A percentile compares a stretch with the other conserved stretches of the same genome.
phyloP scores from a whole-genome alignment of 2,329 filamentous ascomycete genomes.

The Raffaelea albimanens region DNA sequence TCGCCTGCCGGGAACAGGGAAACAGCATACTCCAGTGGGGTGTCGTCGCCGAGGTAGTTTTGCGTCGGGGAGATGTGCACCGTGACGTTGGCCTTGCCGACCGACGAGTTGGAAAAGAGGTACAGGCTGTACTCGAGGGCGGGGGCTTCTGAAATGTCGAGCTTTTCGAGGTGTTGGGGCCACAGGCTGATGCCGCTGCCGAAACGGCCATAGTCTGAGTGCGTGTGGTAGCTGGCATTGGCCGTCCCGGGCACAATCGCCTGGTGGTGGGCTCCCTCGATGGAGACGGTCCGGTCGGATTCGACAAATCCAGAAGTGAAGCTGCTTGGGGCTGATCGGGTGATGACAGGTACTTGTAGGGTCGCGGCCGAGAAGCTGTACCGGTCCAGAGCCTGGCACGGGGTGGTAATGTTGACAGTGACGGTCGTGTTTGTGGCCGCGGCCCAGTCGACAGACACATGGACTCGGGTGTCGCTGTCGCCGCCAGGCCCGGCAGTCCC shows the following conservation, averaged over 20 bases:
- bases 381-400: constrained; percentile 32
- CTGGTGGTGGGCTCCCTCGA: constrained; percentile 44
- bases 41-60: constrained; percentile 41
- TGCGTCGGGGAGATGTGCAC: constrained; percentile 42
- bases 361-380: constrained; percentile 31
- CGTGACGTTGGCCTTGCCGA: constrained; percentile 30
- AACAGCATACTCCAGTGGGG: constrained; percentile 41
- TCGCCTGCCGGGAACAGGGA: constrained; percentile 30
- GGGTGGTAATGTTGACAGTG: constrained; percentile 42
- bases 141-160: constrained; percentile 38
- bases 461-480: constrained; percentile 40
- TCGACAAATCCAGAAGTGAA: constrained; percentile 55
- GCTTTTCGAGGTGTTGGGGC: constrained; percentile 40
- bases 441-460: constrained; percentile 42
- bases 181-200: constrained; percentile 47
- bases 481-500: constrained; percentile 39
- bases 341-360: constrained; percentile 45
- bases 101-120: constrained; percentile 41
- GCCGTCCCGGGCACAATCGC: constrained; percentile 22
- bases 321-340: constrained; percentile 34
- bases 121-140: constrained; percentile 53
- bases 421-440: constrained; percentile 30
- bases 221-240: constrained; percentile 33
- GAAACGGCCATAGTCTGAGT: constrained; percentile 48
- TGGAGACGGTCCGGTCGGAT: constrained; percentile 45